These are phyloP conservation scores for Pestalotiopsis sp. DNA, from an alignment of 2,329 filamentous ascomycete genomes.

Conservation along the genomic window DNA sequence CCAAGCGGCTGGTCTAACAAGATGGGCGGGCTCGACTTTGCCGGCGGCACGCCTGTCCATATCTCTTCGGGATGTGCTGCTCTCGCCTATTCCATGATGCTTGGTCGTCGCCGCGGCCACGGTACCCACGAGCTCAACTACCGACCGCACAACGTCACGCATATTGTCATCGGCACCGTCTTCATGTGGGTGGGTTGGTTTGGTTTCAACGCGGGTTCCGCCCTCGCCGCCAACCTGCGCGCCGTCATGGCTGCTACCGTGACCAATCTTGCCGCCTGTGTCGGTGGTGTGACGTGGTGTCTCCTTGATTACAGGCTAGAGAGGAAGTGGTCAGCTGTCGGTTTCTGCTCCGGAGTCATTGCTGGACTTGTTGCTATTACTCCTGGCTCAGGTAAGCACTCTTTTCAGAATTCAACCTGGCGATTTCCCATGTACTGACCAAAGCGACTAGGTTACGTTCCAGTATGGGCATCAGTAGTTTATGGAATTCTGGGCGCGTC, in stretches of 20 bases:
- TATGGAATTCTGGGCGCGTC: slow-evolving; percentile 77
- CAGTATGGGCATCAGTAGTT: slow-evolving; percentile 80
- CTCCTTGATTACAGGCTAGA: slow-evolving; percentile 87
- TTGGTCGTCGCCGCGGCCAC: slow-evolving; percentile 83
- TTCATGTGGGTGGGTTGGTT: slow-evolving; percentile 98
- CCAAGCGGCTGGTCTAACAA: slow-evolving; percentile 76
- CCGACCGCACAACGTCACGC: slow-evolving; percentile 89
- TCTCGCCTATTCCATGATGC: slow-evolving; percentile 83
- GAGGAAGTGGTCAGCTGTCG: slow-evolving; percentile 89
- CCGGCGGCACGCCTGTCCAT: slow-evolving; percentile 88
- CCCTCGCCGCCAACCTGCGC: slow-evolving; percentile 78
- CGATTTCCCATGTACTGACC: slow-evolving; percentile 10
- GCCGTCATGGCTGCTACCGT: slow-evolving; percentile 86
- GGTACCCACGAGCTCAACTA: slow-evolving; percentile 89
- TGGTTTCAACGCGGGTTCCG: slow-evolving; percentile 89
- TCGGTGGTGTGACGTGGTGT: slow-evolving; percentile 88
- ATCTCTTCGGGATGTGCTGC: slow-evolving; percentile 83
- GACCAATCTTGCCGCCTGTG: slow-evolving; percentile 82
- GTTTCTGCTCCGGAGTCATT: slow-evolving; percentile 89
- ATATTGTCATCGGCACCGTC: slow-evolving; percentile 89
- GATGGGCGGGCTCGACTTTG: slow-evolving; percentile 85
- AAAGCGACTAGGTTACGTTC: slow-evolving; percentile 62
- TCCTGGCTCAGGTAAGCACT: slow-evolving; percentile 70
- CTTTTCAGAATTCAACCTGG: not conserved
- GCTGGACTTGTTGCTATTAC: slow-evolving; percentile 88